These are phyloP conservation scores for Sporothrix pallida DNA, from an alignment of 2,329 filamentous ascomycete genomes.

Conservation along the genomic window DNA sequence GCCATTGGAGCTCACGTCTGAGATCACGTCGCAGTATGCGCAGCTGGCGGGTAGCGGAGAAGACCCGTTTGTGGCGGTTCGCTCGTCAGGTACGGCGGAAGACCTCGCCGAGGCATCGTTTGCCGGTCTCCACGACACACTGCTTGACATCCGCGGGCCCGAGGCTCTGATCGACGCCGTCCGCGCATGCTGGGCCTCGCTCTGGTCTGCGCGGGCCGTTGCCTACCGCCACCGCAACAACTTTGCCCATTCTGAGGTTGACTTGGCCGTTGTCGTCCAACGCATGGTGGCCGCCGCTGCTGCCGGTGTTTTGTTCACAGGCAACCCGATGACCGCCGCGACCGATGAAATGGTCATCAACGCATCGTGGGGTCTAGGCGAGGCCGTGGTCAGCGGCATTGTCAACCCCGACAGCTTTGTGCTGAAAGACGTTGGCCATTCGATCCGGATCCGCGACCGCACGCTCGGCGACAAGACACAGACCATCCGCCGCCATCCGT, in stretches of 20 bases:
- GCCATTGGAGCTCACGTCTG: background rate
- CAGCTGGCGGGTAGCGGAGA: background rate
- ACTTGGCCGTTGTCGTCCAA: background rate
- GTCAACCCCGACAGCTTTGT: slow-evolving; percentile 10
- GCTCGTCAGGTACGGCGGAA: background rate
- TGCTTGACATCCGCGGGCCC: background rate
- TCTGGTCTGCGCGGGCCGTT: background rate
- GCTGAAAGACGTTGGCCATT: background rate
- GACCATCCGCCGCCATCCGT: background rate
- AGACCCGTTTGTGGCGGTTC: background rate
- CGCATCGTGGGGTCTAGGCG: background rate
- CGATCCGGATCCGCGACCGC: background rate
- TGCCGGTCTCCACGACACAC: background rate
- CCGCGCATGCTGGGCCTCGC: background rate
- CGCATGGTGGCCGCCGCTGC: background rate
- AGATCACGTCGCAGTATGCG: background rate
- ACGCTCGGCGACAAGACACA: background rate
- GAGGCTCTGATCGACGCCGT: slow-evolving; percentile 1
- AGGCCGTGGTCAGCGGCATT: background rate
- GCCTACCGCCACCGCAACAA: background rate
- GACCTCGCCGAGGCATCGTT: slow-evolving; percentile 1
- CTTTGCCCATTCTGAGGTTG: background rate
- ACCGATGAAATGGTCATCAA: background rate
- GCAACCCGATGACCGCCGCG: slow-evolving; percentile 7
- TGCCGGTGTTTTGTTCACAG: background rate